Conservation (phyloP, 2,329 filamentous ascomycete genomes). For the Akanthomyces uredinophilus region DNA sequence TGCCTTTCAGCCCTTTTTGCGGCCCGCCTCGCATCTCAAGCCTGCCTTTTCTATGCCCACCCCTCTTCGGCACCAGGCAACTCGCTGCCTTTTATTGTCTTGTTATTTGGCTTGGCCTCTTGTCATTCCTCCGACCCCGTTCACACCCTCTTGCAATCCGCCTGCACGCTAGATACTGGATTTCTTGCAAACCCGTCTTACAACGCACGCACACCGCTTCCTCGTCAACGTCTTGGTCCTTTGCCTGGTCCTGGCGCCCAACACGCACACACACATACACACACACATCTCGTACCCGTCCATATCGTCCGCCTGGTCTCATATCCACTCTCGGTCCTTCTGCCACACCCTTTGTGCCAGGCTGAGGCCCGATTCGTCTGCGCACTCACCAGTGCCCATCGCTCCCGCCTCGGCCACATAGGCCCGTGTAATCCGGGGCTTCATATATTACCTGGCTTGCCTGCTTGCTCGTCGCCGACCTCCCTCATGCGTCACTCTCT, state of each 20-base stretch:
- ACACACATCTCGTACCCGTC: conserved; percentile 4
- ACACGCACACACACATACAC: background rate
- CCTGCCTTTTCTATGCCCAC: background rate
- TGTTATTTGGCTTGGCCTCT: background rate
- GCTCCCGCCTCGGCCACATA: background rate
- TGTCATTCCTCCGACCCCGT: background rate
- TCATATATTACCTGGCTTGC: conserved; percentile 5
- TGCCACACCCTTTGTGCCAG: conserved; percentile 10
- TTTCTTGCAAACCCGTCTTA: conserved; percentile 3
- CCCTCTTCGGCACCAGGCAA: background rate
- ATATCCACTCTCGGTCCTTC: conserved; percentile 8
- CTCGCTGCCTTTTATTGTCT: background rate
- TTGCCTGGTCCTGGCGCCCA: conserved; percentile 8
- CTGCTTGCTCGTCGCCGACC: background rate
- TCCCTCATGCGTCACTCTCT: background rate
- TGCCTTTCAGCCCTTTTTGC: conserved; percentile 11
- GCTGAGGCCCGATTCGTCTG: conserved; percentile 4
- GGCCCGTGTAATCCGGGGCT: conserved; percentile 6
- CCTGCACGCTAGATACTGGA: background rate
- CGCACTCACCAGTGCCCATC: background rate
- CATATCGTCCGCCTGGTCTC: conserved; percentile 6
- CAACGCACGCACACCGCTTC: conserved; percentile 9
- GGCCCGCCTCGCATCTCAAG: conserved; percentile 1
- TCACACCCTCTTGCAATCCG: conserved; percentile 7
- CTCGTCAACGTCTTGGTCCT: conserved; percentile 10